Conservation (phyloP, 73 alveolate genomes). For the Paramecium biaurelia region DNA sequence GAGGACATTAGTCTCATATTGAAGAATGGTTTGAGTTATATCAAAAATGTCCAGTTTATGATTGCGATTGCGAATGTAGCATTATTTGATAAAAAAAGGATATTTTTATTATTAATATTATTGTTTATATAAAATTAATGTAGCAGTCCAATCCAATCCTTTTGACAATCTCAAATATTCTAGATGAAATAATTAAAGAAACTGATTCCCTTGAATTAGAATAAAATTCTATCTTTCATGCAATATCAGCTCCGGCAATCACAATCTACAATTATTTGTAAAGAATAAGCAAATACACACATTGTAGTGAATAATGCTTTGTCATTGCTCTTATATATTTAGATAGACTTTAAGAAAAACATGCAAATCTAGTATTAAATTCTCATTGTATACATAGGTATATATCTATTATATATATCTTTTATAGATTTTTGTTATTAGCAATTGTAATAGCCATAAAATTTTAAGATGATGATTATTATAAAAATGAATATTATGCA, state of each 20-base stretch:
- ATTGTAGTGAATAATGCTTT: constrained; percentile 69
- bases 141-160: background rate
- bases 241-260: constrained; percentile 67
- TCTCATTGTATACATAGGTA: constrained; percentile 69
- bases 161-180: constrained; percentile 24
- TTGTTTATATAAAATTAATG: background rate
- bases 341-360: constrained; percentile 71
- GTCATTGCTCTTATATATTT: constrained; percentile 72
- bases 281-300: constrained; percentile 71
- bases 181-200: constrained; percentile 32
- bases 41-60: constrained; percentile 3
- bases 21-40: background rate
- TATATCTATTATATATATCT: background rate
- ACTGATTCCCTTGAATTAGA: background rate
- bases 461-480: constrained; percentile 76
- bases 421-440: constrained; percentile 77
- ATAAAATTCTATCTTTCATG: constrained; percentile 40
- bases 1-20: constrained; percentile 25
- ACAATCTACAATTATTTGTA: constrained; percentile 67
- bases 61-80: constrained; percentile 27
- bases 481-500: constrained; percentile 74
- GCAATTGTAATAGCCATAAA: constrained; percentile 78
- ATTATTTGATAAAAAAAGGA: constrained; percentile 13
- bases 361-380: constrained; percentile 56
- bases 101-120: background rate